Evolutionary conservation across 2,329 filamentous ascomycete species (phyloP).

Genomic region (Colletotrichum sp.): DNA sequence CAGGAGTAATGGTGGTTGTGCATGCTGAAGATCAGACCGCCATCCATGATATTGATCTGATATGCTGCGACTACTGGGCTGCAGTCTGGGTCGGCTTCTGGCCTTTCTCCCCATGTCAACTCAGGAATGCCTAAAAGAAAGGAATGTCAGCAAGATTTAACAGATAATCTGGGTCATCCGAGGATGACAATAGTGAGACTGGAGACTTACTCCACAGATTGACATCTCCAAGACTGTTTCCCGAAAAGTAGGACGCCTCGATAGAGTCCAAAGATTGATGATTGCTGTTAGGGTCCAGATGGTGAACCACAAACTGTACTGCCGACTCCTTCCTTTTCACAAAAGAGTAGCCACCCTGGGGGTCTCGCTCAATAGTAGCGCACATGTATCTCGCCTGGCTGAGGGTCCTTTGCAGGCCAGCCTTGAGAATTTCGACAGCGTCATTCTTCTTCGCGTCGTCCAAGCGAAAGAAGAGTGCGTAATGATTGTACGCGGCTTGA

Average conservation of each 20-base stretch:
- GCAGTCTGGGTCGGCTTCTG: conserved; percentile 38
- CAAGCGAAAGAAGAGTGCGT: not conserved
- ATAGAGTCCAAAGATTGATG: not conserved
- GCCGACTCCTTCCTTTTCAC: not conserved
- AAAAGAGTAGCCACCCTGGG: not conserved
- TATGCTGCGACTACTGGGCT: conserved; percentile 40
- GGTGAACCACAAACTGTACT: not conserved
- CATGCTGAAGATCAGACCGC: conserved; percentile 44
- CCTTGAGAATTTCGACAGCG: not conserved
- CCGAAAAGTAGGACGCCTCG: not conserved
- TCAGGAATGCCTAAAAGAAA: not conserved
- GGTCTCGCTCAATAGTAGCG: not conserved
- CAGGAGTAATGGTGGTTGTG: conserved; percentile 48
- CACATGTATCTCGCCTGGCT: not conserved
- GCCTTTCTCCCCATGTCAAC: conserved; percentile 30
- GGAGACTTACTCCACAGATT: not conserved
- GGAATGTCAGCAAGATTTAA: not conserved
- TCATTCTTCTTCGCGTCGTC: not conserved
- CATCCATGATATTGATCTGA: conserved; percentile 44
- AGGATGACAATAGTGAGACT: not conserved
- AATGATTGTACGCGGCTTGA: not conserved
- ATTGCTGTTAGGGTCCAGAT: not conserved
- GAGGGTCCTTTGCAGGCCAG: not conserved
- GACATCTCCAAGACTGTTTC: not conserved
- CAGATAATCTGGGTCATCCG: not conserved